Percentiles rank a stretch among this genome's conserved stretches.
phyloP scores from a whole-genome alignment of 2,329 filamentous ascomycete genomes.

The Mollisiaceae sp. region DNA sequence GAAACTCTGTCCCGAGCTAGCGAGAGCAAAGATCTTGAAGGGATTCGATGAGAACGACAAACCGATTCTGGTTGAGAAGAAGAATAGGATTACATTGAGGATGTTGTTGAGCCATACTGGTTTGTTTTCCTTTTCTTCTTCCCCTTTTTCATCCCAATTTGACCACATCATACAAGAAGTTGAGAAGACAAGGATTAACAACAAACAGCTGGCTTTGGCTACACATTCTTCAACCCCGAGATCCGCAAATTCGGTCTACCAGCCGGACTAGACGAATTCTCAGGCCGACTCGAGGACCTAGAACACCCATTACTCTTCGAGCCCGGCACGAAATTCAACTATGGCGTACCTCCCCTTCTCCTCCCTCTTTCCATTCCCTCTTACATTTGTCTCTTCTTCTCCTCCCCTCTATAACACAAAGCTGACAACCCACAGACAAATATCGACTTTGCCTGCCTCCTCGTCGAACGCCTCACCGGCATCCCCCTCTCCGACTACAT shows the following conservation, averaged over 20 bases:
- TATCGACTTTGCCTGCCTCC: conserved; percentile 60
- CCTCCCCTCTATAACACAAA: too few species aligned
- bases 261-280: conserved; percentile 35
- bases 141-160: neutral
- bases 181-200: conserved; percentile 15
- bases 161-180: neutral
- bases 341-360: conserved; percentile 50
- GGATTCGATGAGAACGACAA: conserved; percentile 48
- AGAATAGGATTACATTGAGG: conserved; percentile 57
- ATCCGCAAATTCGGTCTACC: conserved; percentile 54
- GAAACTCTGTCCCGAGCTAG: conserved; percentile 55
- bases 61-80: conserved; percentile 46
- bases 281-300: conserved; percentile 32
- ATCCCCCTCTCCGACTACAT: conserved; percentile 52
- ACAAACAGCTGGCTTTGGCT: conserved; percentile 57
- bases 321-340: conserved; percentile 66
- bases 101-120: conserved; percentile 59
- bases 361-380: too few species aligned
- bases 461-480: conserved; percentile 52
- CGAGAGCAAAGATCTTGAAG: conserved; percentile 51
- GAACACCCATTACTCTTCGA: conserved; percentile 58
- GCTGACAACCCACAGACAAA: too few species aligned
- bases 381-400: too few species aligned
- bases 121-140: conserved; percentile 15
- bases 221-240: conserved; percentile 60